Base-by-base conservation (phyloP, 2,329 filamentous ascomycete species). In the Aschersonia sp. region DNA sequence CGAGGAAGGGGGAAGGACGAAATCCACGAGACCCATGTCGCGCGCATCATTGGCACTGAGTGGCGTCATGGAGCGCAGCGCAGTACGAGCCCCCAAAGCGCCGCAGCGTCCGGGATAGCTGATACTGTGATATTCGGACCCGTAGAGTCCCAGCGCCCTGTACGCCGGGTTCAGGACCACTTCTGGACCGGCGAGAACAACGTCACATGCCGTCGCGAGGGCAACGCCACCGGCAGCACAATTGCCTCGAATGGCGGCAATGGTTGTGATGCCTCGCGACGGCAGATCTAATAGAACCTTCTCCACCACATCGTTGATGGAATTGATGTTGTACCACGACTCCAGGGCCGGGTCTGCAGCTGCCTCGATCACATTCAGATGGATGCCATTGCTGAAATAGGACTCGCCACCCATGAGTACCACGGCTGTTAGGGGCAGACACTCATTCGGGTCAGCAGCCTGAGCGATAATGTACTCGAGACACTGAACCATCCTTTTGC, bases 321-420 rank as follows among this genome's bases (percentile, higher is more conserved):
- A 62, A 50, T 68, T 69, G 61, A 69, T 69, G 54, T 68, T 69
- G 41, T 59, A 54, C 65, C 65, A 69, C 5, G 66, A 68, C 52
- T 68, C 66, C 6, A 59, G 51, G 0, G 65, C 56, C 4, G 66
- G 59, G 48, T 67, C 61, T 5, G 54, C 48, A 1, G 61, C 61
- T 20, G 64, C 60, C 54, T 69, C 66, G 52, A 68, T 69, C 43
- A 68, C 65, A 47, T 69, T 69, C 28, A 69, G 59, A 5, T 66
- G 65, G 45, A 69, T 66, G 31, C 66, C 66, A 49, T 69, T 69
- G 57, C 62, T 66, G 53, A 69, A 69, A 51, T 69, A 69, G 4
- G 60, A 56, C 5, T 42, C 40, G 38, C 53, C 53, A 32, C 66
- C 66, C 43, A 65, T 66, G 56, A 69, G 63, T 28, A 69, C 57